These are phyloP conservation scores for Metarhizium anisopliae DNA, from an alignment of 2,329 filamentous ascomycete species.

Conservation along the genomic window DNA sequence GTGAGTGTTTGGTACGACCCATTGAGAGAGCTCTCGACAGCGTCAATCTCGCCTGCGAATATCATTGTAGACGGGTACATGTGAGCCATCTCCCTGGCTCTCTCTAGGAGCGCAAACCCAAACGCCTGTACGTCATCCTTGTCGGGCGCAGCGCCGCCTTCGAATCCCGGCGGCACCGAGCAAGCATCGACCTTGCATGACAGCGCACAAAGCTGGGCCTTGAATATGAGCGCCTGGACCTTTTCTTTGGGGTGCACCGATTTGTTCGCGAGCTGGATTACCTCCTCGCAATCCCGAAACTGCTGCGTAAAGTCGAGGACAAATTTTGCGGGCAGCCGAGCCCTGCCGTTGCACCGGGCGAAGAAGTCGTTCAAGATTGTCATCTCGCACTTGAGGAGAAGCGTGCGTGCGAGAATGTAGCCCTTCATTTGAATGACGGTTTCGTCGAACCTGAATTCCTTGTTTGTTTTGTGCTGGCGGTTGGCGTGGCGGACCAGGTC, in stretches of 20 bases:
- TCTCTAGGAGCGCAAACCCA: conserved; percentile 10
- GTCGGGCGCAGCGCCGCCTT: neutral
- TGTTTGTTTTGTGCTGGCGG: conserved; percentile 13
- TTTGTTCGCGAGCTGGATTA: conserved; percentile 29
- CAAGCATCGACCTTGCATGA: neutral
- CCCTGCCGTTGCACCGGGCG: conserved; percentile 7
- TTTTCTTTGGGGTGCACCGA: conserved; percentile 31
- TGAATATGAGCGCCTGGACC: conserved; percentile 41
- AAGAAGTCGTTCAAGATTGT: conserved; percentile 33
- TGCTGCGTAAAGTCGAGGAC: conserved; percentile 20
- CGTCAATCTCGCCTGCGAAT: conserved; percentile 36
- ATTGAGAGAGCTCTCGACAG: conserved; percentile 35
- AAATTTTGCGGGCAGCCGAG: conserved; percentile 1
- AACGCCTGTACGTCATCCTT: neutral
- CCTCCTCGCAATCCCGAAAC: conserved; percentile 26
- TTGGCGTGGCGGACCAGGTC: conserved; percentile 33
- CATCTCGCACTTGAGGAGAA: conserved; percentile 41
- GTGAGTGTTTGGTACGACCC: conserved; percentile 40
- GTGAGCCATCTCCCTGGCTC: conserved; percentile 12
- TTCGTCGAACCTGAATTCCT: conserved; percentile 26
- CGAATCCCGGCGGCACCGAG: neutral
- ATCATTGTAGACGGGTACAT: conserved; percentile 17
- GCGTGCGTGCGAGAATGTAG: conserved; percentile 29
- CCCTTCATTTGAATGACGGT: conserved; percentile 26
- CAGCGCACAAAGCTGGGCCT: conserved; percentile 23